Evolutionary conservation across 208 protist genomes (phyloP).

Genomic region (Trypanosoma boissoni): DNA sequence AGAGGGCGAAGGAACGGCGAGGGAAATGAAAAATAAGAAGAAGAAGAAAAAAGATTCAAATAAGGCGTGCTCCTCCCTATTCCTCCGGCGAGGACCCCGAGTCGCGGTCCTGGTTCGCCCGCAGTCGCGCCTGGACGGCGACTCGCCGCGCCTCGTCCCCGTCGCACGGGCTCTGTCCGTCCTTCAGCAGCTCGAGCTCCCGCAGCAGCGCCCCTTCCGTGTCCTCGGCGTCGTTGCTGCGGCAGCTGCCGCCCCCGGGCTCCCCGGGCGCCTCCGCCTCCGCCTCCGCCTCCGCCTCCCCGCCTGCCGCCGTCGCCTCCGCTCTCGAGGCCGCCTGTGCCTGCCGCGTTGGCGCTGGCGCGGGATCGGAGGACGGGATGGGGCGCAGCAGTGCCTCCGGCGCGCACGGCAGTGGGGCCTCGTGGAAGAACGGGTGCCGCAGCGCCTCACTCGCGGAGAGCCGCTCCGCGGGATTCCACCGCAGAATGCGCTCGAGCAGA

Average conservation of each 20-base stretch:
- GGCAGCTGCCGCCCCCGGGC: too few species aligned
- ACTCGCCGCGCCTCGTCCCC: constrained; percentile 16
- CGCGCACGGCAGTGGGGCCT: constrained; percentile 60
- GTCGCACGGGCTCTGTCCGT: neutral
- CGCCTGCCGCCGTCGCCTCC: neutral
- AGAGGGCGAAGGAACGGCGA: neutral
- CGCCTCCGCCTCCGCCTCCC: constrained; percentile 2
- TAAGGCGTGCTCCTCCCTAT: neutral
- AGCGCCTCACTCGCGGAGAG: constrained; percentile 69
- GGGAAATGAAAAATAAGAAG: neutral
- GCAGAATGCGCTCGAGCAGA: constrained; percentile 63
- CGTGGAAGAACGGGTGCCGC: constrained; percentile 78
- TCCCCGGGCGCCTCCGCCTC: constrained; percentile 5
- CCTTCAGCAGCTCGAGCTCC: constrained; percentile 5
- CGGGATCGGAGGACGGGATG: constrained; percentile 33
- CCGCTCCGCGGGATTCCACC: constrained; percentile 76
- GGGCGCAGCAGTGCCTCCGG: constrained; percentile 60
- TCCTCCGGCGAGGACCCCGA: constrained; percentile 10
- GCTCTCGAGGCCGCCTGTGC: neutral
- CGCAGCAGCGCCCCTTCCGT: neutral
- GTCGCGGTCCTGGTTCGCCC: constrained; percentile 17
- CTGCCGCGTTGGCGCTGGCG: neutral
- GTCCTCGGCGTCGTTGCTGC: neutral
- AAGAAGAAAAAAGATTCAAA: neutral
- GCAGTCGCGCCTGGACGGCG: constrained; percentile 12